Percentiles rank a stretch among this genome's conserved stretches.
phyloP scores from a whole-genome alignment of 2,329 filamentous ascomycete genomes.

The Eutypa lata region DNA sequence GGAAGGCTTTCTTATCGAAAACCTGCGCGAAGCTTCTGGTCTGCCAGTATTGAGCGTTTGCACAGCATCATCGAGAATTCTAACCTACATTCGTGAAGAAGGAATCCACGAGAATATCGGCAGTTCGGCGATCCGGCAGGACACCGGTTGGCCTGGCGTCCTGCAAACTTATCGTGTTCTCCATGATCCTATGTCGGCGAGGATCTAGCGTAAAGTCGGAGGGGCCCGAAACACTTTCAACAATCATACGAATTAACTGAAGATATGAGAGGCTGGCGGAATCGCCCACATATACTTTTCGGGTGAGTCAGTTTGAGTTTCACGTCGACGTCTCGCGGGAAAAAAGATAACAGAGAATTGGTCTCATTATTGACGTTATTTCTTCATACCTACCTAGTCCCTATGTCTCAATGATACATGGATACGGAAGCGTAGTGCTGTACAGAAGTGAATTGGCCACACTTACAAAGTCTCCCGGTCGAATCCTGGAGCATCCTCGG shows the following conservation, averaged over 20 bases:
- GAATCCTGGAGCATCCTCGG: conserved; percentile 59
- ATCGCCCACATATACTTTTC: conserved; percentile 58
- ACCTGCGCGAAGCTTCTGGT: conserved; percentile 60
- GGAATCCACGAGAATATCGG: conserved; percentile 51
- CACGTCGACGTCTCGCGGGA: conserved; percentile 1
- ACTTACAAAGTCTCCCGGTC: conserved; percentile 54
- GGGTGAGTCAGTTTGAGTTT: conserved; percentile 6
- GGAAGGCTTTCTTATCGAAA: conserved; percentile 51
- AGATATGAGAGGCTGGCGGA: conserved; percentile 60
- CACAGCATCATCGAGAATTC: neutral
- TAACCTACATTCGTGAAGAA: conserved; percentile 58
- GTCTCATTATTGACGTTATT: neutral
- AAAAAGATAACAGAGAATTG: conserved; percentile 3
- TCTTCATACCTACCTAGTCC: neutral
- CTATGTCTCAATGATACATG: neutral
- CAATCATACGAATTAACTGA: conserved; percentile 58
- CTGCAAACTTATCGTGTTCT: conserved; percentile 46
- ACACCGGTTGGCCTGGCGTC: conserved; percentile 46
- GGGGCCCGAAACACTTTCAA: conserved; percentile 50
- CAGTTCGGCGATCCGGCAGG: conserved; percentile 53
- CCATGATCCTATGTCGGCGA: conserved; percentile 53
- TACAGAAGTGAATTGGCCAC: neutral
- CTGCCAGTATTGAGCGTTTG: conserved; percentile 31
- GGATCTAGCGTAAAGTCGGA: conserved; percentile 59
- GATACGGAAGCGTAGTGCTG: neutral